Percentiles rank a stretch among this genome's conserved stretches.
These are phyloP conservation scores for Entamoeba histolytica DNA, from an alignment of 208 protist species.

Conservation along the genomic window DNA sequence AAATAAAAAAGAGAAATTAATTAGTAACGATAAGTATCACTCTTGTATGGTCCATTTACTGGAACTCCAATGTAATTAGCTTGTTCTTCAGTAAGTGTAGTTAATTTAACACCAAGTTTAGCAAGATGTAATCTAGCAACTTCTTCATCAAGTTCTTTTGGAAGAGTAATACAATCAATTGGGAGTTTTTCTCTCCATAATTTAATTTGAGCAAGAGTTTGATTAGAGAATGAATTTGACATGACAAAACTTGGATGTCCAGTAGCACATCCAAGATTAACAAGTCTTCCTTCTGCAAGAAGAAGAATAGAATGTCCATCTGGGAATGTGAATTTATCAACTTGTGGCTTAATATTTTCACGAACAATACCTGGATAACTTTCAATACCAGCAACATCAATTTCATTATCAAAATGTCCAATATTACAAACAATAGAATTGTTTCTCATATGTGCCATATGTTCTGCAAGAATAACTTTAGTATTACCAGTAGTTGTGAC, in stretches of 20 bases:
- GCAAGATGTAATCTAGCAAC: slow-evolving; percentile 84
- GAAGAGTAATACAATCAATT: slow-evolving; percentile 76
- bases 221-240: slow-evolving; percentile 96
- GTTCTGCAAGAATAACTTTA: slow-evolving; percentile 78
- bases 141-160: slow-evolving; percentile 93
- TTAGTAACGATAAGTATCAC: slow-evolving; percentile 93
- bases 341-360: slow-evolving; percentile 92
- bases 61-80: slow-evolving; percentile 84
- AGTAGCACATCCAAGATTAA: slow-evolving; percentile 95
- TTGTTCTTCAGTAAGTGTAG: slow-evolving; percentile 70
- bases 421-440: slow-evolving; percentile 98
- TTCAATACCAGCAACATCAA: slow-evolving; percentile 76
- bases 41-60: slow-evolving; percentile 81
- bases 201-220: slow-evolving; percentile 96
- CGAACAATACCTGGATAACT: slow-evolving; percentile 52
- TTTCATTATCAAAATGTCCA: slow-evolving; percentile 98
- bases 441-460: slow-evolving; percentile 90
- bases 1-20: too few species aligned
- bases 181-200: slow-evolving; percentile 68
- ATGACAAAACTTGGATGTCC: slow-evolving; percentile 99
- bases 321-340: slow-evolving; percentile 78
- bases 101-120: slow-evolving; percentile 84
- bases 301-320: slow-evolving; percentile 50
- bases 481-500: slow-evolving; percentile 88
- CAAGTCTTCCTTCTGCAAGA: slow-evolving; percentile 61